Base-by-base conservation (phyloP, 2,329 filamentous ascomycete genomes). In the Myriosclerotinia scirpicola region DNA sequence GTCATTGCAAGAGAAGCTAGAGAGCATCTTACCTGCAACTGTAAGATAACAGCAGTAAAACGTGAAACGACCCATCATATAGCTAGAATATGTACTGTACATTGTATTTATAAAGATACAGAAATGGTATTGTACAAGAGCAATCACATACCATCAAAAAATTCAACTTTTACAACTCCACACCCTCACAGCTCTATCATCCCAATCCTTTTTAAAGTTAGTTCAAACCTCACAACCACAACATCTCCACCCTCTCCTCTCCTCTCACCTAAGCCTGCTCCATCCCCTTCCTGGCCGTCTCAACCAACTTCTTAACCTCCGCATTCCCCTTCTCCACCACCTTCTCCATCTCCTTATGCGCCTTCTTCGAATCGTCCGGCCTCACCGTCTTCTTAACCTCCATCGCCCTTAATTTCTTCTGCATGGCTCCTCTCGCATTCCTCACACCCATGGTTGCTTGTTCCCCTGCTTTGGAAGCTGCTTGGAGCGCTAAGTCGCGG, bases 341-440 rank as follows among this genome's bases (percentile, higher is more conserved):
- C 65, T 76, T 76, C 68, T 79, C 78, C 75, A 79, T 75, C 65
- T 77, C 74, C 60, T 78, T 79, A 55, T 76, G 75, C 15, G 75
- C 77, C 64, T 76, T 79, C 67, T 76, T 78, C 56, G 78, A 67
- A 70, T 79, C 78, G 75, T 79, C 78, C 15, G 73, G 74, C 38
- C 77, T 71, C n/a, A 72, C 75, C 11, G 67, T 53, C 54, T 74
- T 76, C 71, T 76, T 76, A 14, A 77, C 48, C 52, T 77, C 74
- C 72, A 77, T 75, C 8, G 67, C 73, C 62, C 77, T 75, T 42
- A 79, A 68, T 53, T 70, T 71, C 69, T 79, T 79, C 66, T 79
- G 77, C 68, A 74, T 76, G 9, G 70, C 75, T 65, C 69, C 74
- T 67, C 78, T 75, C 14, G 75, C 74, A 65, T 69, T 73, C 55